Conservation (phyloP, 129 eudicot genomes). For the Ambrosia artemisiifolia region DNA sequence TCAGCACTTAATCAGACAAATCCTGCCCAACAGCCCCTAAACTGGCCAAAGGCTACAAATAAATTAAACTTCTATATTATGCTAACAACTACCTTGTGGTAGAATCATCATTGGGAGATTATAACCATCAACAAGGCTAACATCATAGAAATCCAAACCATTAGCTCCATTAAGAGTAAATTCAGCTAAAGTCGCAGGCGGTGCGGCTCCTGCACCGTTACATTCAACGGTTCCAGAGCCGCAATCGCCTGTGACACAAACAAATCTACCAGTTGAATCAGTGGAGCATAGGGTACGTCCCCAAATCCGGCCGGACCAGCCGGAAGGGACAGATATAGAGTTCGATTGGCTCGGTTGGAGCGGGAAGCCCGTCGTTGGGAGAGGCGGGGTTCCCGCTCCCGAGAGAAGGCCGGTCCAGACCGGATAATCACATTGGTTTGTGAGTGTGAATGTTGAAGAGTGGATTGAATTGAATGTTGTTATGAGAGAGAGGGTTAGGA, state of each 20-base stretch:
- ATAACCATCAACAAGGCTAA: constrained; percentile 45
- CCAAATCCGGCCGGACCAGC: constrained; percentile 49
- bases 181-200: constrained; percentile 41
- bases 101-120: constrained; percentile 45
- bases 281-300: constrained; percentile 37
- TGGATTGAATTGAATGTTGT: not conserved
- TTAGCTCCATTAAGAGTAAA: constrained; percentile 33
- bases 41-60: too few relatives aligned
- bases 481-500: not conserved
- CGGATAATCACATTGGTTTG: constrained; percentile 30
- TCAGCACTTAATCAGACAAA: too few relatives aligned
- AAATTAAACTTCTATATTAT: too few relatives aligned
- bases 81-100: constrained; percentile 43
- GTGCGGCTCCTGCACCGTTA: constrained; percentile 33
- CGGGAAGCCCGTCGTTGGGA: constrained; percentile 36
- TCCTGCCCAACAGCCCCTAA: too few relatives aligned
- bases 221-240: constrained; percentile 37
- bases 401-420: constrained; percentile 37
- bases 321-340: constrained; percentile 13
- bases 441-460: constrained; percentile 35
- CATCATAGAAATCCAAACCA: constrained; percentile 40
- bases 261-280: constrained; percentile 28
- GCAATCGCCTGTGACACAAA: constrained; percentile 41
- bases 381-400: constrained; percentile 35
- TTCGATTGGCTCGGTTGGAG: constrained; percentile 30